Base-by-base conservation (phyloP, 2,329 filamentous ascomycete genomes). In the Sclerotiophoma versabilis region DNA sequence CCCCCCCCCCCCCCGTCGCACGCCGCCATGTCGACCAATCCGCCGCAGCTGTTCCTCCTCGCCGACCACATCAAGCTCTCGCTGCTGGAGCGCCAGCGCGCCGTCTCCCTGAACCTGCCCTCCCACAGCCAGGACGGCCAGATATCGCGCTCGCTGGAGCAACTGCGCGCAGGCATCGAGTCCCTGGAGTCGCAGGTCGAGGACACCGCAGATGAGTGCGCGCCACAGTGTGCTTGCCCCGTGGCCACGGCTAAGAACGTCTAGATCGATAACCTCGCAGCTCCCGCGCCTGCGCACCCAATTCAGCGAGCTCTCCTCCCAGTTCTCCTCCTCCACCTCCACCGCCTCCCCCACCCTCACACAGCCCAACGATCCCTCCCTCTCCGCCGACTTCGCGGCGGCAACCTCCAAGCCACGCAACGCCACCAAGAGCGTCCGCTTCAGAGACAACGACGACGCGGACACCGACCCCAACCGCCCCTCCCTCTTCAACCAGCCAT, bases 31-130 rank as follows among this genome's bases (percentile, higher is more conserved):
- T 67, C 71, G 48, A 75, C 74, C 66, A 85, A 82, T 64, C 81
- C 85, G 43, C 82, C 83, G 12, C 93, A 97, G 76, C 88, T 98
- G 64, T 92, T 93, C 74, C 88, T 98, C 48, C 86, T 98, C 53
- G 92, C 93, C 69, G 95, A 99, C 79, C 93, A 98, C 77, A 91
- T 98, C 82, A 97, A 98, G 78, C 86, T 98, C 58, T 96, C 93
- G 12, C 84, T 99, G 14, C 87, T 98, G 22, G 95, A 98, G 80
- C 87, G 93, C 54, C 89, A 96, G 78, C 88, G 93, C 54, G 92
- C 93, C 42, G 86, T 91, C 67, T 90, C 87, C 12, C 83, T 96
- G 37, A 87, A 92, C 64, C 84, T 96, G 50, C 86, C 92, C 54
- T 86, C 86, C 44, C 89, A 89, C 71, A 87, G 88, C 17, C 91